Evolutionary conservation across 805 yeast species (phyloP).

Genomic region (Wickerhamiella sergipiensis): DNA sequence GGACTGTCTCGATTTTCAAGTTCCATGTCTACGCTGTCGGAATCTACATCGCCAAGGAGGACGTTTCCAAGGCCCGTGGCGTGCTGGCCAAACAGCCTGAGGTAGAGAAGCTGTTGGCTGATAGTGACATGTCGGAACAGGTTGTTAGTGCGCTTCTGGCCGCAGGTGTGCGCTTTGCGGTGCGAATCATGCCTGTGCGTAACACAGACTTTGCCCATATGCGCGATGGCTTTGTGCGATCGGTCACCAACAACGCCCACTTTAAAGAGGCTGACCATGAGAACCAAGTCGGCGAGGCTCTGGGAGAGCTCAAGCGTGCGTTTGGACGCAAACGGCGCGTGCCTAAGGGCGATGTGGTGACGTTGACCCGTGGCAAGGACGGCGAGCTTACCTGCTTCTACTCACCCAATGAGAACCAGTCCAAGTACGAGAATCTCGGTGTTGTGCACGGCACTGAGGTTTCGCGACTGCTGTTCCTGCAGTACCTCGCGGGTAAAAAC

Average conservation of each 20-base stretch:
- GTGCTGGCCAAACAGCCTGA: slow-evolving; percentile 12
- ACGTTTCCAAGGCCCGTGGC: slow-evolving; percentile 22
- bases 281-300: slow-evolving; percentile 42
- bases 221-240: slow-evolving; percentile 76
- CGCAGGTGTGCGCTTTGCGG: slow-evolving; percentile 46
- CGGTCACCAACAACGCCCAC: slow-evolving; percentile 54
- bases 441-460: slow-evolving; percentile 45
- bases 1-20: slow-evolving; percentile 69
- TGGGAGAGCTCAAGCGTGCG: slow-evolving; percentile 48
- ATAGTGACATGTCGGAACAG: slow-evolving; percentile 34
- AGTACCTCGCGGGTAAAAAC: slow-evolving; percentile 56
- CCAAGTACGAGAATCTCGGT: slow-evolving; percentile 35
- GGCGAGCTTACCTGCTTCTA: slow-evolving; percentile 36
- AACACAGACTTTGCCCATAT: slow-evolving; percentile 85
- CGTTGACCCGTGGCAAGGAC: slow-evolving; percentile 38
- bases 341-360: slow-evolving; percentile 55
- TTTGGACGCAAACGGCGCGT: slow-evolving; percentile 59
- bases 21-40: slow-evolving; percentile 85
- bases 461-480: slow-evolving; percentile 54
- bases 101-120: slow-evolving; percentile 26
- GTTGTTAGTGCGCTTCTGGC: slow-evolving; percentile 45
- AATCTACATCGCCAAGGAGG: slow-evolving; percentile 56
- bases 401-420: slow-evolving; percentile 23
- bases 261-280: slow-evolving; percentile 34
- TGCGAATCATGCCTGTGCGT: slow-evolving; percentile 73